phyloP scores from a whole-genome alignment of 2,329 filamentous ascomycete species.

The Dactylellina sp. region DNA sequence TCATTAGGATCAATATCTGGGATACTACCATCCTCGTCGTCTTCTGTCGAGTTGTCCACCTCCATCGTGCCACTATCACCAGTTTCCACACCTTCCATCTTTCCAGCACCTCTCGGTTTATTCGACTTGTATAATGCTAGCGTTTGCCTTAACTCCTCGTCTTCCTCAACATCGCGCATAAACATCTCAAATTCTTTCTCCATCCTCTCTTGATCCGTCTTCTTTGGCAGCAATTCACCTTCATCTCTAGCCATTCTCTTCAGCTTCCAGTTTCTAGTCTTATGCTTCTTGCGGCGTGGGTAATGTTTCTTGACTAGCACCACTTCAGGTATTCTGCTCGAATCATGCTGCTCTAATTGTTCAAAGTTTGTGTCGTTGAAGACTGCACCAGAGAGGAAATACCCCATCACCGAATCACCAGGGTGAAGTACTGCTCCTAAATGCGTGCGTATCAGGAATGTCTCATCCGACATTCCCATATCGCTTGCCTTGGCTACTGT shows the following conservation, averaged over 20 bases:
- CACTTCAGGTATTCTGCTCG: constrained; percentile 83
- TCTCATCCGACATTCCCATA: constrained; percentile 84
- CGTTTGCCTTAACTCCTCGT: constrained; percentile 84
- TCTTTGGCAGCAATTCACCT: constrained; percentile 84
- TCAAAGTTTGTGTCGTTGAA: constrained; percentile 92
- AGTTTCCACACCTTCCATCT: constrained; percentile 66
- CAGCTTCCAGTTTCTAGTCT: constrained; percentile 89
- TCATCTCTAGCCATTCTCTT: constrained; percentile 93
- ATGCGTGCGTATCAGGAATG: constrained; percentile 91
- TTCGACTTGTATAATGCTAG: constrained; percentile 85
- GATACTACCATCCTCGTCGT: constrained; percentile 72
- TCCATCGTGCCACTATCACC: constrained; percentile 67
- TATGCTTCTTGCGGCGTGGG: constrained; percentile 83
- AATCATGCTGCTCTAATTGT: constrained; percentile 78
- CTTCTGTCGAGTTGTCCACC: constrained; percentile 68
- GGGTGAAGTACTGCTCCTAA: constrained; percentile 85
- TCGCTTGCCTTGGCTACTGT: constrained; percentile 89
- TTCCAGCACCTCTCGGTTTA: constrained; percentile 64
- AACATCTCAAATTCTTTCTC: constrained; percentile 98
- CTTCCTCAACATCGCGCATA: constrained; percentile 95
- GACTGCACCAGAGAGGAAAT: constrained; percentile 86
- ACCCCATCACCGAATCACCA: constrained; percentile 95
- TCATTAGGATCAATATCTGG: constrained; percentile 78
- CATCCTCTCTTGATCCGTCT: constrained; percentile 86
- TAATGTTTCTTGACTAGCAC: constrained; percentile 98